Evolutionary conservation across 2,329 filamentous ascomycete species (phyloP).

Genomic region (Fusarium nematophilum): DNA sequence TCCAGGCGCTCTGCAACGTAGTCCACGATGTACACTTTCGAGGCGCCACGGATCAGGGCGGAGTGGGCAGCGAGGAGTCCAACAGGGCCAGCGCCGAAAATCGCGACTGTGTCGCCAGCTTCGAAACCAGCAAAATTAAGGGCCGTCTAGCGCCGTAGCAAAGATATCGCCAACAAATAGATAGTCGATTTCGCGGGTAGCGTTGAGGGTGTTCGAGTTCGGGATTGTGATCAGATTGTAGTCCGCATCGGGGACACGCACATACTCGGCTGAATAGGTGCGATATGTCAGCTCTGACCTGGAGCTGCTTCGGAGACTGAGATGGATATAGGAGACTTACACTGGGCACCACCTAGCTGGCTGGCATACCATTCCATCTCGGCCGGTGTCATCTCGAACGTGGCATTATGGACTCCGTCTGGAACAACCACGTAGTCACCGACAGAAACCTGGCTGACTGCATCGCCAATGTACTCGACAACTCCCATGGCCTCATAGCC

Average conservation of each 20-base stretch:
- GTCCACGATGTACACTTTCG: conserved; percentile 70
- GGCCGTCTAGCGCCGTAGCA: not conserved
- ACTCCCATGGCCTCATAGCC: conserved; percentile 3
- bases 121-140: conserved; percentile 58
- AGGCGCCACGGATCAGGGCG: conserved; percentile 67
- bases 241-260: too few relatives aligned
- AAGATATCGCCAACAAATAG: conserved; percentile 2
- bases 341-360: too few relatives aligned
- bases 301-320: too few relatives aligned
- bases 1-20: conserved; percentile 66
- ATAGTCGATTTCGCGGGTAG: not conserved
- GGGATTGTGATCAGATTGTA: too few relatives aligned
- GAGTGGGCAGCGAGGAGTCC: conserved; percentile 73
- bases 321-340: too few relatives aligned
- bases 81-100: conserved; percentile 72
- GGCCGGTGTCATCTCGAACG: too few relatives aligned
- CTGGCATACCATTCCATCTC: too few relatives aligned
- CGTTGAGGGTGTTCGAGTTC: not conserved
- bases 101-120: conserved; percentile 67
- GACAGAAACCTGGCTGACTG: not conserved
- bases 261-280: too few relatives aligned
- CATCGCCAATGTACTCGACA: not conserved
- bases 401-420: too few relatives aligned
- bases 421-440: conserved; percentile 7
- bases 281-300: too few relatives aligned